Evolutionary conservation across 2,329 filamentous ascomycete genomes (phyloP).

Genomic region (Colletotrichum agaves): DNA sequence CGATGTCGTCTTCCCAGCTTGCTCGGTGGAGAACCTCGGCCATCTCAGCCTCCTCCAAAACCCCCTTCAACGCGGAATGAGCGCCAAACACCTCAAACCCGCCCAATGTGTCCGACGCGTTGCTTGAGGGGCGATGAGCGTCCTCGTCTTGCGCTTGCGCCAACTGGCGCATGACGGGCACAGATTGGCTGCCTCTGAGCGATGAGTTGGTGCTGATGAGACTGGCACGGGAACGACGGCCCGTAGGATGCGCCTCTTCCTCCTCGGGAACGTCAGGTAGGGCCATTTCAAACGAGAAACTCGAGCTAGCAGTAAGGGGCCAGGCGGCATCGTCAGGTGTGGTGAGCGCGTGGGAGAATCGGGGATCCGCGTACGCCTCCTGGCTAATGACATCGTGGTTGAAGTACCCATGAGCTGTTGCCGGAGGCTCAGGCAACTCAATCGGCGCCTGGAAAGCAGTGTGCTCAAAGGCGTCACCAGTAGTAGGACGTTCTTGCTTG

Average conservation of each 20-base stretch:
- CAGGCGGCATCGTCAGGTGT: slow-evolving; percentile 56
- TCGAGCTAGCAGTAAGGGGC: slow-evolving; percentile 53
- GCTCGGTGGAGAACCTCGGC: slow-evolving; percentile 51
- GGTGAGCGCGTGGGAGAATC: slow-evolving; percentile 54
- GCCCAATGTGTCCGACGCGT: slow-evolving; percentile 64
- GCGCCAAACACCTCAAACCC: slow-evolving; percentile 52
- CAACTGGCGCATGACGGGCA: slow-evolving; percentile 63
- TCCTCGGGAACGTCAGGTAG: slow-evolving; percentile 72
- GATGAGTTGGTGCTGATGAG: slow-evolving; percentile 61
- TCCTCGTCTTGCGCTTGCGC: slow-evolving; percentile 43
- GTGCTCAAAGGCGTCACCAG: slow-evolving; percentile 57
- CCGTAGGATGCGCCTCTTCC: slow-evolving; percentile 60
- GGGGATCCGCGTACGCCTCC: slow-evolving; percentile 41
- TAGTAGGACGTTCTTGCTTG: slow-evolving; percentile 54
- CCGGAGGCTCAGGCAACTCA: slow-evolving; percentile 39
- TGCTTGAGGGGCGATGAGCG: slow-evolving; percentile 53
- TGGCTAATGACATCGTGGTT: slow-evolving; percentile 37
- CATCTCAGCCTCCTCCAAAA: slow-evolving; percentile 41
- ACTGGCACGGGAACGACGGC: slow-evolving; percentile 55
- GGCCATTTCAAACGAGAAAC: slow-evolving; percentile 52
- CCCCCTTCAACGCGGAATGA: slow-evolving; percentile 47
- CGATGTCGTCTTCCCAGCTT: slow-evolving; percentile 76
- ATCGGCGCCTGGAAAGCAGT: slow-evolving; percentile 51
- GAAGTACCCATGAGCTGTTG: slow-evolving; percentile 27
- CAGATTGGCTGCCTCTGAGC: slow-evolving; percentile 65